Evolutionary conservation across 805 yeast genomes (phyloP), one percentile per base, ranked within the genome.

Genomic region (Zygoascus flipseniorum): DNA sequence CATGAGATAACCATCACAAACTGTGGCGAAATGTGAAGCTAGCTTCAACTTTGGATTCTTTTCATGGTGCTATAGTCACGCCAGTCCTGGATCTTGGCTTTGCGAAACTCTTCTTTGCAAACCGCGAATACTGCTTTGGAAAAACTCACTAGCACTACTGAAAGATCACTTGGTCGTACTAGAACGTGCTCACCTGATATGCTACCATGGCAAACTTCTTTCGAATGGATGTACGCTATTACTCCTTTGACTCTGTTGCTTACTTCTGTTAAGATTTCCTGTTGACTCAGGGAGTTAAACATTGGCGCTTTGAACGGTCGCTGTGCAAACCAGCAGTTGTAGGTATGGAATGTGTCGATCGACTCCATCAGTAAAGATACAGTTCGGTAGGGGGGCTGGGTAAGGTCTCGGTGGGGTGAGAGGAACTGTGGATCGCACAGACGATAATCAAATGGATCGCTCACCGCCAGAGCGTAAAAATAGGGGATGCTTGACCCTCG

Each of bases 1-100:
- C 59, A 64, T 42, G 64, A 62, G 2, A 65, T 71, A 8, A 53
- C 52, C 14, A 62, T 71, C 9, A 44, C 58, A 4, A 62, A 71
- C 46, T 71, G 75, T 55, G 75, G 75, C 1, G 73, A 71, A 48
- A 65, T 68, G 69, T 69, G 56, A 51, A 18, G 6, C 28, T 23
- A 23, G 28, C 6, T 23, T 23, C 28, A 23, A 6, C 3, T 23
- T 23, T 3, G 28, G 28, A 23, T 23, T 23, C 28, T 23, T 23
- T 23, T 23, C 28, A 35, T 5, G 3, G 4, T 35, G 13, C 39
- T 19, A 18, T n/a, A 42, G 26, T 42, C 26, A 11, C 11, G 23
- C 44, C 44, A 42, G 20, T 42, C 44, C 20, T 42, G 3, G 13
- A 14, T 42, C 44, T 42, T 16, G 44, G 44, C 44, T 8, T 11